Evolutionary conservation across 2,329 filamentous ascomycete species (phyloP), one percentile per base, ranked within the genome.

Genomic region (Podosphaera fusca): DNA sequence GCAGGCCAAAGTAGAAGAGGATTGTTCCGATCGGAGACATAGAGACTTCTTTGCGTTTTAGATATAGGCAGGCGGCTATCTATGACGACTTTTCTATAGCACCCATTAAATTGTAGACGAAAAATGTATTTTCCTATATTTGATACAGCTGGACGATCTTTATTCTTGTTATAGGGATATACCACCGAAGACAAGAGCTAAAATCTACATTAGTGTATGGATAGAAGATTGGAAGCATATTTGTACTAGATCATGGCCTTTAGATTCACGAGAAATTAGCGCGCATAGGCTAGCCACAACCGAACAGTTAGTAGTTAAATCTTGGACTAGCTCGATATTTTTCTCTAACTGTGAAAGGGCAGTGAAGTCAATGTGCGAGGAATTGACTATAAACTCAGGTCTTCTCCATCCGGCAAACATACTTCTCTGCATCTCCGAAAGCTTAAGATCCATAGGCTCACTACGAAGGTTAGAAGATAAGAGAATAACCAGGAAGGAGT

Each of bases 231-330:
- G 6, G 7, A 31, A 10, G 31, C 4, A 34, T 35, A 30, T 33
- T 65, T 72, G 61, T 72, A 87, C 85, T 68, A 82, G 81, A 42
- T 76, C 74, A 68, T 84, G 77, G 1, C 83, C 84, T 21, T 81
- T 81, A 60, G 82, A 76, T 7, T 82, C 75, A 61, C 86, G 77
- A 46, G 82, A 81, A 59, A 84, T 81, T 31, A 80, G 82, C 33
- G 89, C 88, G 67, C 89, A 95, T 4, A 98, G 75, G 67, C 92
- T 95, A 14, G 92, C 92, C 34, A 98, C 90, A 2, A 98, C 90
- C 1, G 92, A 96, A 67, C 92, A 98, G 68, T 98, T 92, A 0
- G 90, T 94, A 4, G 90, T 89, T 59, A 94, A 81, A 69, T 98
- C 92, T 69, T 98, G 92, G 2, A 95, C 88, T 6, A 98, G 76